These are phyloP conservation scores for Cystoisospora suis DNA, from an alignment of 169 alveolate genomes.

Conservation along the genomic window DNA sequence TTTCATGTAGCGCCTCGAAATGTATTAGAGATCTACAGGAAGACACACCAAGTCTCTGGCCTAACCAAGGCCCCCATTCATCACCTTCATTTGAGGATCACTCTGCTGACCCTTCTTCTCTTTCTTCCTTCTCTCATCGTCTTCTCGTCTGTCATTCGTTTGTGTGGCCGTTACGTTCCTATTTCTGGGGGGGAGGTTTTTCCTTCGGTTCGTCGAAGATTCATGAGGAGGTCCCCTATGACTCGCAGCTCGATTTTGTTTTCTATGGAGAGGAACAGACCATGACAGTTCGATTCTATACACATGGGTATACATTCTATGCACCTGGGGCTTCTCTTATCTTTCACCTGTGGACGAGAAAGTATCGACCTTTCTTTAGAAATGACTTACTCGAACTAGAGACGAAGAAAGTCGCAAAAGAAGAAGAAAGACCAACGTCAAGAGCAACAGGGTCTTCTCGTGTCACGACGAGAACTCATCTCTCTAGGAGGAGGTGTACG, in stretches of 20 bases:
- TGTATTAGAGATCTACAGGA: too few relatives aligned
- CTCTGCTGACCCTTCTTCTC: not conserved
- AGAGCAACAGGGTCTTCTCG: not conserved
- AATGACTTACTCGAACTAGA: not conserved
- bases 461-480: too few relatives aligned
- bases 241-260: constrained; percentile 21
- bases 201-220: constrained; percentile 17
- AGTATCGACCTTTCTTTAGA: constrained; percentile 4
- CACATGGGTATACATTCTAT: constrained; percentile 33
- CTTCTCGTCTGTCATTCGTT: not conserved
- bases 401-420: not conserved
- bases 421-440: not conserved
- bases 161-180: not conserved
- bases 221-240: constrained; percentile 3
- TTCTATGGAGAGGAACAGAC: constrained; percentile 52
- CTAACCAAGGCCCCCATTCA: too few relatives aligned
- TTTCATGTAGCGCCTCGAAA: too few relatives aligned
- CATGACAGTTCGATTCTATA: constrained; percentile 40
- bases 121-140: not conserved
- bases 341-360: constrained; percentile 47
- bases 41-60: too few relatives aligned
- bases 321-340: constrained; percentile 6
- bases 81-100: too few relatives aligned
- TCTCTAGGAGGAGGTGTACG: too few relatives aligned
- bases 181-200: constrained; percentile 55